These are phyloP conservation scores for Polygonum maritimum DNA, from an alignment of 148 eudicot species.

Conservation along the genomic window DNA sequence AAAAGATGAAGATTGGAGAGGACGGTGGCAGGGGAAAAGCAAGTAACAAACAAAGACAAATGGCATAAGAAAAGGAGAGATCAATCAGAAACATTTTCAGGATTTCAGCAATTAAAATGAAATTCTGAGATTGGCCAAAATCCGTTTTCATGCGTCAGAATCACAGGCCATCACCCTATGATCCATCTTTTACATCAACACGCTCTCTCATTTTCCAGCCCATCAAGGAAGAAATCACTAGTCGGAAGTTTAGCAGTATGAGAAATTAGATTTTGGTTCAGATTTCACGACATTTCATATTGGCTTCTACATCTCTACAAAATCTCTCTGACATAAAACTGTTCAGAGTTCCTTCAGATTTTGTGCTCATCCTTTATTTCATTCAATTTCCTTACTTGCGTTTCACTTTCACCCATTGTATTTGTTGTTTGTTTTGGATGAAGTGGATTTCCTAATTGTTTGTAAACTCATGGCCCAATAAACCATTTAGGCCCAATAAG, in stretches of 20 bases:
- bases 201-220: not conserved
- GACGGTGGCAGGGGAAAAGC: not conserved
- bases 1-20: not conserved
- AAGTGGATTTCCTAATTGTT: not conserved
- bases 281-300: not conserved
- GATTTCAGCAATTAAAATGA: not conserved
- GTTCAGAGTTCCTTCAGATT: not conserved
- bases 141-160: not conserved
- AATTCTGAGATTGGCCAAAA: not conserved
- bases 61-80: not conserved
- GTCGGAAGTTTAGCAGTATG: not conserved
- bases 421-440: no score
- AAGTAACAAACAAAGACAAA: not conserved
- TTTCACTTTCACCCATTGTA: no score
- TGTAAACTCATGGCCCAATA: not conserved
- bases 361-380: not conserved
- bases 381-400: no score
- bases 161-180: not conserved
- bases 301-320: not conserved
- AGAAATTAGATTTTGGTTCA: not conserved
- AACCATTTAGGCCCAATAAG: not conserved
- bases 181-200: not conserved
- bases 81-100: not conserved
- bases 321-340: not conserved
- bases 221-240: not conserved